Percentiles rank a stretch among this genome's conserved stretches.
Conservation (phyloP, 2,329 filamentous ascomycete species). For the Paracoccidioides brasiliensis region DNA sequence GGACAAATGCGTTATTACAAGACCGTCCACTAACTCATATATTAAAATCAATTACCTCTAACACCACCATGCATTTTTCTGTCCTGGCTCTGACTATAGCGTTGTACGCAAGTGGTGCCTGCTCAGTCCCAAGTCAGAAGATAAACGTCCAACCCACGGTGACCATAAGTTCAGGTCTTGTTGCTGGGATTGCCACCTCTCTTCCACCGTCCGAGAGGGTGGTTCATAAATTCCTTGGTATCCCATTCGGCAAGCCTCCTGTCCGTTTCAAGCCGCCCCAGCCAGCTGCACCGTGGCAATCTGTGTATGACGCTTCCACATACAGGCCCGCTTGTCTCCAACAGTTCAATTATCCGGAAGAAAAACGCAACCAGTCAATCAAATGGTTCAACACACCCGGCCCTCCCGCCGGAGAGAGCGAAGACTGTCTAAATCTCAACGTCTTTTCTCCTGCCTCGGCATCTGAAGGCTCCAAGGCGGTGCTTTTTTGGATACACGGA, state of each 20-base stretch:
- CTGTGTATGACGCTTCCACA: constrained; percentile 16
- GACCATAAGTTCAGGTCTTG: constrained; percentile 16
- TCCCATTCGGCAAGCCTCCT: constrained; percentile 20
- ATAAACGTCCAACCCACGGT: constrained; percentile 10
- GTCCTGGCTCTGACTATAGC: neutral
- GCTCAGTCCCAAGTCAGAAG: neutral
- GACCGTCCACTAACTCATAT: neutral
- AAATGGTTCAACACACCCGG: constrained; percentile 12
- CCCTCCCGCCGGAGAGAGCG: constrained; percentile 16
- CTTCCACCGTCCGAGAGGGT: constrained; percentile 12
- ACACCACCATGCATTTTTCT: neutral
- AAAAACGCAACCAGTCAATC: constrained; percentile 18
- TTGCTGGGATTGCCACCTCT: constrained; percentile 18
- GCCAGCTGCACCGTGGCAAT: constrained; percentile 2
- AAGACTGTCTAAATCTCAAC: constrained; percentile 24
- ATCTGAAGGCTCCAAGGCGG: constrained; percentile 11
- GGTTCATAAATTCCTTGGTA: constrained; percentile 21
- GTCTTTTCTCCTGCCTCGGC: constrained; percentile 14
- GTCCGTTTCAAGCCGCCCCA: constrained; percentile 17
- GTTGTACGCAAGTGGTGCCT: neutral
- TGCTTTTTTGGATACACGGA: constrained; percentile 22
- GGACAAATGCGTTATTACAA: neutral
- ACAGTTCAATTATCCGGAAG: constrained; percentile 17
- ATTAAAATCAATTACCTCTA: neutral
- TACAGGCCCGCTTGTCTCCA: constrained; percentile 15